Percentiles rank a stretch among this genome's conserved stretches.
Evolutionary conservation across 148 eudicot species (phyloP).

Genomic region (Pharnaceum exiguum): DNA sequence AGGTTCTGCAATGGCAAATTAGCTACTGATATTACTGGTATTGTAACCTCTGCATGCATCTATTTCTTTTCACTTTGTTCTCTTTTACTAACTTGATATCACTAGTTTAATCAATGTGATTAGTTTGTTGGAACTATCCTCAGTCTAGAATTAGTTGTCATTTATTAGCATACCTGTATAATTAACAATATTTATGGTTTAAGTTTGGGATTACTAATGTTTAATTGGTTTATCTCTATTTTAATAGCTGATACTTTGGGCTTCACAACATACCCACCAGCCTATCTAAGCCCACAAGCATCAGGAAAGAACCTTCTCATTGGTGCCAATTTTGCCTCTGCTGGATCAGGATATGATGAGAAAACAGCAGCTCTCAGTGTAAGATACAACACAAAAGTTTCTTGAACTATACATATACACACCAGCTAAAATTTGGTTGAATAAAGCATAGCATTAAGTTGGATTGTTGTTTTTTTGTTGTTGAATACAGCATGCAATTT

Average conservation of each 20-base stretch:
- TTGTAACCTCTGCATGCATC: not conserved
- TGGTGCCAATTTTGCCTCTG: constrained; percentile 94
- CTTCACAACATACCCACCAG: constrained; percentile 71
- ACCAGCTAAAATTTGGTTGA: too few species aligned
- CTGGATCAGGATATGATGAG: constrained; percentile 94
- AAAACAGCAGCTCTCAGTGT: constrained; percentile 65
- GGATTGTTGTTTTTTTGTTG: not conserved
- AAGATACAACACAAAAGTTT: constrained; percentile 7
- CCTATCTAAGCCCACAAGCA: constrained; percentile 94
- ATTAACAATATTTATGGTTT: not conserved
- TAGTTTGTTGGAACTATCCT: not conserved
- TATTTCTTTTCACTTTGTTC: not conserved
- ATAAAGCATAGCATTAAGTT: not conserved
- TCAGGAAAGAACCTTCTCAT: constrained; percentile 79
- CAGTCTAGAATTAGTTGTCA: too few species aligned
- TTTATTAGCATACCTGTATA: too few species aligned
- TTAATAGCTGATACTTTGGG: constrained; percentile 82
- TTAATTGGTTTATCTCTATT: not conserved
- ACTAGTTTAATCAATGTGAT: not conserved
- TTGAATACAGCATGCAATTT: constrained; percentile 63
- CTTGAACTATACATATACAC: not conserved
- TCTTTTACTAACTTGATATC: not conserved
- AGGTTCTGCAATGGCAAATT: constrained; percentile 96
- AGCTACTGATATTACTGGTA: constrained; percentile 95
- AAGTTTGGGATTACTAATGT: not conserved